Conservation (phyloP, 129 eudicot species). For the Tagetes patula region DNA sequence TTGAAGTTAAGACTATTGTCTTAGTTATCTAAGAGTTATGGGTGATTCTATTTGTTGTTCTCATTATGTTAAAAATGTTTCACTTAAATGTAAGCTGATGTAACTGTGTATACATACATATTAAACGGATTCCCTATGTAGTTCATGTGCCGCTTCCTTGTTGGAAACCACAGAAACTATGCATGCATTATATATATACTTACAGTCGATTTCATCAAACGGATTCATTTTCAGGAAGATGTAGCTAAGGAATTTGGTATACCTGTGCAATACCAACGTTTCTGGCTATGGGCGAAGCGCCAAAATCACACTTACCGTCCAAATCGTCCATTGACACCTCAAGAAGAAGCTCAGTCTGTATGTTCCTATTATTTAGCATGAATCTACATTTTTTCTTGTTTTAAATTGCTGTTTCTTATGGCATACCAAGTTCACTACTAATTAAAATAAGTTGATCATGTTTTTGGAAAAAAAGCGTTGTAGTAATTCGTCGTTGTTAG, state of each 20-base stretch:
- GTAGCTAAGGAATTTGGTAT: constrained; percentile 86
- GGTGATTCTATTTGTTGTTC: background rate
- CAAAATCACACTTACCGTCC: constrained; percentile 85
- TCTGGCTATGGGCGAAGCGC: constrained; percentile 92
- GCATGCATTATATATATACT: background rate
- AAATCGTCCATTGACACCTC: constrained; percentile 78
- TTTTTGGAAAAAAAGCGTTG: background rate
- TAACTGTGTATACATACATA: background rate
- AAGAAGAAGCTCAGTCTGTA: constrained; percentile 78
- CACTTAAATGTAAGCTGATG: background rate
- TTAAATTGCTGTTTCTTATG: constrained; percentile 6
- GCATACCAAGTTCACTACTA: constrained; percentile 15
- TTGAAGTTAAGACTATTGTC: background rate
- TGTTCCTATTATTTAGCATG: constrained; percentile 16
- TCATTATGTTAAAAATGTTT: background rate
- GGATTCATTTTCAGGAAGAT: constrained; percentile 55
- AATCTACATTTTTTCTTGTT: constrained; percentile 12
- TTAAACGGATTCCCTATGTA: background rate
- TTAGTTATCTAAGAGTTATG: background rate
- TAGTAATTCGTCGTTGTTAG: background rate
- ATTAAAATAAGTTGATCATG: background rate
- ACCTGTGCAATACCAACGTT: constrained; percentile 81
- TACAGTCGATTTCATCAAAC: background rate
- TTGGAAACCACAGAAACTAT: background rate
- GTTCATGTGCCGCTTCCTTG: background rate